Percentiles rank a stretch among this genome's conserved stretches.
Conservation (phyloP, 768 basidiomycete species). For the Gloeopeniophorella convolvens region DNA sequence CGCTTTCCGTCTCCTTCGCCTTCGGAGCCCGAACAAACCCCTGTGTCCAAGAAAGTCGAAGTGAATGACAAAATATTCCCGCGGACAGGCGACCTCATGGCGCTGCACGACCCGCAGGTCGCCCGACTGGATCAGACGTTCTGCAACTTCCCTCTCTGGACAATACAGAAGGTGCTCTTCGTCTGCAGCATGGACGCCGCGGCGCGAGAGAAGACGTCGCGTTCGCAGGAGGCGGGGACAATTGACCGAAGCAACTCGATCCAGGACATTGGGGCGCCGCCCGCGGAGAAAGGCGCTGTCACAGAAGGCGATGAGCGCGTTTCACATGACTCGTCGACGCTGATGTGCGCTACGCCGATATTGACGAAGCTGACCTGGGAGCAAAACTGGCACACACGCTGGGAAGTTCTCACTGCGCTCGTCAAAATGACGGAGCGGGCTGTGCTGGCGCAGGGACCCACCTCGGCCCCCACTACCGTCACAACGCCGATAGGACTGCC, state of each 20-base stretch:
- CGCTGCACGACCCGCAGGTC: conserved; percentile 52
- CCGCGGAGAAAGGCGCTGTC: not conserved
- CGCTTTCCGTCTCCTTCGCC: conserved; percentile 1
- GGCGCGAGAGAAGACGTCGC: not conserved
- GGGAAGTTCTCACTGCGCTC: conserved; percentile 20
- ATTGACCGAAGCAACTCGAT: not conserved
- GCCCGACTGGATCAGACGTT: conserved; percentile 55
- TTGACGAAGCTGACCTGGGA: conserved; percentile 13
- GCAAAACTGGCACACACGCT: conserved; percentile 20
- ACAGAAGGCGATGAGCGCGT: not conserved
- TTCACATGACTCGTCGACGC: not conserved
- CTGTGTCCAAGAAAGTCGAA: conserved; percentile 11
- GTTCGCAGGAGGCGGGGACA: not conserved
- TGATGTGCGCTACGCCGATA: not conserved
- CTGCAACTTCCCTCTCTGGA: conserved; percentile 52
- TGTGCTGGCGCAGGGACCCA: not conserved
- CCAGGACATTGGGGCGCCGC: not conserved
- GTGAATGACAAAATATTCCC: conserved; percentile 37
- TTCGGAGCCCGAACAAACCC: not conserved
- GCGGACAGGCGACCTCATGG: conserved; percentile 55
- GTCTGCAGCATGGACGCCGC: conserved; percentile 43
- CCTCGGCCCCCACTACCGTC: conserved; percentile 3
- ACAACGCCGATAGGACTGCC: conserved; percentile 15
- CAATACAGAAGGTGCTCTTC: conserved; percentile 61
- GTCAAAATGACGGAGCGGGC: conserved; percentile 15